Base-by-base conservation (phyloP, 2,329 filamentous ascomycete genomes). In the Tolypocladium amazonense region DNA sequence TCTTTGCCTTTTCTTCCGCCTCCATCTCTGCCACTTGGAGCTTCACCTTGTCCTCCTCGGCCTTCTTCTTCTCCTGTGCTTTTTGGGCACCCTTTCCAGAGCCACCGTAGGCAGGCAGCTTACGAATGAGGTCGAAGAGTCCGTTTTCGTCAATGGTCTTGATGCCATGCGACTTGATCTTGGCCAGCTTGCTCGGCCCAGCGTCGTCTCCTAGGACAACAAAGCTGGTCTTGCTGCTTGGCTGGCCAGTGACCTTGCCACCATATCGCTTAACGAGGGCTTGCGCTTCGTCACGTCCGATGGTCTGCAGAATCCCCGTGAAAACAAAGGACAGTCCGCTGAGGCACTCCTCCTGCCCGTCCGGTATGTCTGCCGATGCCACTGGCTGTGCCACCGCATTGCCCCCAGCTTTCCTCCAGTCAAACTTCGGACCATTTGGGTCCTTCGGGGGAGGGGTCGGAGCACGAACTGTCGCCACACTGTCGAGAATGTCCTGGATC, bases 131-230 rank as follows among this genome's bases (percentile, higher is more conserved):
- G 61, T 89, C 88, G 65, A 96, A 96, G 3, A 99, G 77, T 0
- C 94, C 95, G 65, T 95, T 85, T 71, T 99, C 95, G 67, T 97
- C 88, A 69, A 99, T 97, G 0, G 92, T 95, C 73, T 92, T 97
- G 71, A 97, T 85, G 0, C 85, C 85, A 66, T 89, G 78, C 25
- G 90, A 82, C 60, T 83, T 81, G 65, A 99, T 97, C 65, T 92
- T 97, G 65, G 87, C 80, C 47, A 99, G 79, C 72, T 99, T 99
- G 73, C 88, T 95, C 1, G 94, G 94, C 0, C 94, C 94, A 30
- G 95, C 94, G 72, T 97, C 94, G 33, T 82, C 83, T 52, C 94
- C 94, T 3, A 99, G 81, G 20, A 99, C 90, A 54, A 99, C 92
- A 70, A 91, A 99, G 68, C 83, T 94, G 0, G 95, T 99, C 74